A percentile compares a stretch with the other conserved stretches of the same genome.
These are phyloP conservation scores for Zalaria sp. DNA, from an alignment of 2,329 filamentous ascomycete genomes.

Conservation along the genomic window DNA sequence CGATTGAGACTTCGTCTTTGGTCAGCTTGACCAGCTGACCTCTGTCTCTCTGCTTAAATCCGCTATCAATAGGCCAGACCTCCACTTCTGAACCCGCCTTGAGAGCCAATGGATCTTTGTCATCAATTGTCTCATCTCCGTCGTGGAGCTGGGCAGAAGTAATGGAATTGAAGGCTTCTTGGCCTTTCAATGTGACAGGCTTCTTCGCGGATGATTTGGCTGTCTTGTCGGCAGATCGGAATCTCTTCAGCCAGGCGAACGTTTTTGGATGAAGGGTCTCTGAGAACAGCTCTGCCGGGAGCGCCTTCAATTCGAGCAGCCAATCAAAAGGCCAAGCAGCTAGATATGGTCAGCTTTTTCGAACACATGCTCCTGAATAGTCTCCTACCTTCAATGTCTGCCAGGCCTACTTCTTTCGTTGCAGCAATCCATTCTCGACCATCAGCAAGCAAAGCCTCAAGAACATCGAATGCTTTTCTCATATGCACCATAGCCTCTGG, in stretches of 20 bases:
- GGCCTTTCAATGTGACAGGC: constrained; percentile 34
- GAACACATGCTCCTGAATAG: background rate
- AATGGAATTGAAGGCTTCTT: constrained; percentile 38
- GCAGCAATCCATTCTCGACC: constrained; percentile 51
- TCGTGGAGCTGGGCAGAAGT: constrained; percentile 33
- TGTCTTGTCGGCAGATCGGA: constrained; percentile 33
- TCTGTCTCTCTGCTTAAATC: constrained; percentile 42
- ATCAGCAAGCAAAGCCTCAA: constrained; percentile 52
- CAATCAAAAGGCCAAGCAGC: constrained; percentile 44
- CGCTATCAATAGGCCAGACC: constrained; percentile 50
- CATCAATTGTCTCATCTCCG: constrained; percentile 29
- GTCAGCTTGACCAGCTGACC: constrained; percentile 42
- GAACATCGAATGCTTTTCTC: constrained; percentile 37
- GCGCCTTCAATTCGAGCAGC: constrained; percentile 43
- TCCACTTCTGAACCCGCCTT: constrained; percentile 39
- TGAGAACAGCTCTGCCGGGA: constrained; percentile 40
- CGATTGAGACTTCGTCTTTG: constrained; percentile 43
- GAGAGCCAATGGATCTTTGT: constrained; percentile 36
- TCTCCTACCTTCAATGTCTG: constrained; percentile 44
- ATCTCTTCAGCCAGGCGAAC: constrained; percentile 52
- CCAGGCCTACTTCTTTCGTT: constrained; percentile 38
- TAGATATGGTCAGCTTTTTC: background rate
- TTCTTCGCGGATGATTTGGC: constrained; percentile 28
- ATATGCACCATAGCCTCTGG: constrained; percentile 45
- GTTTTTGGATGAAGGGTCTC: constrained; percentile 41